Conservation (phyloP, 176 grass and related monocot genomes). For the Musa itinerans region DNA sequence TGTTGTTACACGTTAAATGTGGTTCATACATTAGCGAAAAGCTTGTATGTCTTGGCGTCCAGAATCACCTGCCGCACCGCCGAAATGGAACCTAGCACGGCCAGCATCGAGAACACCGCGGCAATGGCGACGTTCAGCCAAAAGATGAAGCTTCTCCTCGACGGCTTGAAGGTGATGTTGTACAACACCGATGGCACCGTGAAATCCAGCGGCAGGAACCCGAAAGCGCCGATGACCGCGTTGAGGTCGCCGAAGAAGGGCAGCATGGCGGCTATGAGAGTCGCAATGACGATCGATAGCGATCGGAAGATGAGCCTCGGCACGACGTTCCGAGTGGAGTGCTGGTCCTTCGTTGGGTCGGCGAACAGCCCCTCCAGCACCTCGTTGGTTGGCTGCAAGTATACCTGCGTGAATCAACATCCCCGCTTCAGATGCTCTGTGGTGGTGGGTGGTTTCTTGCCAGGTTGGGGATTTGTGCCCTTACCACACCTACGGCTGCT, state of each 20-base stretch:
- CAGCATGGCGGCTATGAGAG: constrained; percentile 71
- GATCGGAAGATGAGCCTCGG: constrained; percentile 55
- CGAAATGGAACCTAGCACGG: constrained; percentile 46
- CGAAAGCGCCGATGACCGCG: constrained; percentile 72
- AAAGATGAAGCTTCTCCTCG: constrained; percentile 42
- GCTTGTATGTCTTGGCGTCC: constrained; percentile 69
- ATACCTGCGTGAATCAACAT: constrained; percentile 30
- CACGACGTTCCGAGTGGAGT: constrained; percentile 49
- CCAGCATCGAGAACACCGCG: constrained; percentile 45
- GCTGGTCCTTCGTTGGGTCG: constrained; percentile 50
- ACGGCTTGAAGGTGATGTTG: constrained; percentile 76
- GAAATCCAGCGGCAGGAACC: constrained; percentile 91
- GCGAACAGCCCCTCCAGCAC: constrained; percentile 63
- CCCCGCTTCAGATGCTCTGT: not conserved
- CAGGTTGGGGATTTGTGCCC: not conserved
- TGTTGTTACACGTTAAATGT: not conserved
- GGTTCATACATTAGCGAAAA: constrained; percentile 76
- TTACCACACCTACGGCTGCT: constrained; percentile 66
- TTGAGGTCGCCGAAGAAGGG: constrained; percentile 98
- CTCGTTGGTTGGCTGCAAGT: constrained; percentile 92
- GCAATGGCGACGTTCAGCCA: constrained; percentile 66
- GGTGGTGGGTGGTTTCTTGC: not conserved
- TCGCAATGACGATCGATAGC: constrained; percentile 40
- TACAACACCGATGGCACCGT: constrained; percentile 66
- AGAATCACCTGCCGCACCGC: constrained; percentile 67